phyloP scores from a whole-genome alignment of 2,329 filamentous ascomycete genomes.

The Ascochyta clinopodiicola region DNA sequence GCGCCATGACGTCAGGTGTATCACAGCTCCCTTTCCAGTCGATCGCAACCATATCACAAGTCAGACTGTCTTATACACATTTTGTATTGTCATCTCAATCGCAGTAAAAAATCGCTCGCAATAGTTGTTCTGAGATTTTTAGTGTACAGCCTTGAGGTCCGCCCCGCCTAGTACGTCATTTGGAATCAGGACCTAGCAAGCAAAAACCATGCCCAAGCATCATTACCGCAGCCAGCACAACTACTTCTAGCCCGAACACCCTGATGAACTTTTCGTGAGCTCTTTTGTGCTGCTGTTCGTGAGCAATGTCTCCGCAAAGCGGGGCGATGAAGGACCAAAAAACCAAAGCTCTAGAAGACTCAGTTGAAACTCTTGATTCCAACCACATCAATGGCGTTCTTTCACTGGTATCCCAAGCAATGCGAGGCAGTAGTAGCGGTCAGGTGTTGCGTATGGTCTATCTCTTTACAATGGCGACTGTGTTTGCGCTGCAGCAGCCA shows the following conservation, averaged over 20 bases:
- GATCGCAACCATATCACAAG: background rate
- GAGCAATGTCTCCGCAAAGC: background rate
- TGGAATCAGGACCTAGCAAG: background rate
- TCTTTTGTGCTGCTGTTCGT: background rate
- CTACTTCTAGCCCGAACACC: background rate
- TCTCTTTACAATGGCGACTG: background rate
- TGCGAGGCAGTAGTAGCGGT: background rate
- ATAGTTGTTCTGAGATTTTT: background rate
- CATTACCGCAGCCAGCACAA: background rate
- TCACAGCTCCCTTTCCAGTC: constrained; percentile 4
- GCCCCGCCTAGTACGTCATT: background rate
- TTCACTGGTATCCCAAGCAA: no score
- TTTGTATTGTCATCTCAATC: background rate
- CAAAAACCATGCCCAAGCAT: background rate
- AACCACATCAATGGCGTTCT: background rate
- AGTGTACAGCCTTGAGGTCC: background rate
- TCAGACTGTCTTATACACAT: background rate
- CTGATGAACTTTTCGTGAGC: no score
- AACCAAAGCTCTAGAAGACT: background rate
- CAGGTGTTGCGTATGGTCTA: no score
- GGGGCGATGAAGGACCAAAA: no score
- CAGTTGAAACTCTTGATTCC: background rate
- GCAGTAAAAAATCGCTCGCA: background rate
- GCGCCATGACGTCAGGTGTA: constrained; percentile 17
- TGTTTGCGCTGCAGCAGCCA: background rate